Evolutionary conservation across 2,329 filamentous ascomycete genomes (phyloP), one percentile per base, ranked within the genome.

Genomic region (Xylariaceae sp.): DNA sequence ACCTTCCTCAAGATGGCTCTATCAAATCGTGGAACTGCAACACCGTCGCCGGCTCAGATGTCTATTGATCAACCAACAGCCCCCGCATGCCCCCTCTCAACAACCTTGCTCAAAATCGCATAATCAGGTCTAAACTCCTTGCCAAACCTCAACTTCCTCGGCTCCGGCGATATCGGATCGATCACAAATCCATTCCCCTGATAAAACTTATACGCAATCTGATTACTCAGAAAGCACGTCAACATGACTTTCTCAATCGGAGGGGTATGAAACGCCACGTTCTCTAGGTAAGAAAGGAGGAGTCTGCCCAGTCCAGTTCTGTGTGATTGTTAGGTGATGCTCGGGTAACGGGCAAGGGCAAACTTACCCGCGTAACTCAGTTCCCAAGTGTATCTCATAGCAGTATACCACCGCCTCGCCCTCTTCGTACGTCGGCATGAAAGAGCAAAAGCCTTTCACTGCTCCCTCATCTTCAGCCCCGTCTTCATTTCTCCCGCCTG

Each of bases 381-480:
- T 68, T 35, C 72, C 67, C 3, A 91, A 75, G 62, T 92, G 87
- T 33, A 92, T 81, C 68, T 92, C 87, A 64, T 90, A 92, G 65
- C 87, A 85, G 66, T 90, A 92, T 17, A 90, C 63, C 2, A 90
- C 86, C 0, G 82, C 74, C 51, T 81, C 70, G 1, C 76, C 75
- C 53, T 84, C 81, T 62, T 89, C 86, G 59, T 80, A 80, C 2
- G 83, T 86, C n/a, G 86, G 77, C 83, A 87, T 85, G 60, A 88
- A 72, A n/a, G 83, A 87, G 1, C 78, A 74, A 59, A 88, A 86
- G 5, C 75, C 82, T 15, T 68, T 36, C 5, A 15, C 33, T 15
- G 33, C 9, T 36, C 33, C 15, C 9, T 36, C 12, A 4, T 9
- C 15, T 10, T 10, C 33, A 14, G 4, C 33, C 4, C 33, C 33